Evolutionary conservation across 257 asterid genomes (phyloP), one percentile per base, ranked within the genome.

Genomic region (Solanum chiquidenum): DNA sequence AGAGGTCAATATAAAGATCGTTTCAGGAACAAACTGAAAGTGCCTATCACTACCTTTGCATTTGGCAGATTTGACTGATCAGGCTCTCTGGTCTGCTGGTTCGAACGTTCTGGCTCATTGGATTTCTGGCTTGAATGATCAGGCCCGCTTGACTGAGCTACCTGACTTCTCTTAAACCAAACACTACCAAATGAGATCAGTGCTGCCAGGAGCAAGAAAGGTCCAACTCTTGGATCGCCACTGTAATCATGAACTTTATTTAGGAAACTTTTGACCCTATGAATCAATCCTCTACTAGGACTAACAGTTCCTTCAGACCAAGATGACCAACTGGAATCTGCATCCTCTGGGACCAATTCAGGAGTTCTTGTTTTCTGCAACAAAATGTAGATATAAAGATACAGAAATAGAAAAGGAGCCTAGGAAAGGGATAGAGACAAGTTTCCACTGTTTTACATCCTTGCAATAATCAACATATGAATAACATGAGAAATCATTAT

Each of bases 191-290:
- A 94, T 21, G 96, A 92, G 93, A 96, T 90, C 89, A 94, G 82
- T 68, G 99, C 98, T 76, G 72, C 92, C 94, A 97, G 90, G 72
- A 97, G 98, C 92, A 97, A 88, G 66, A 90, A 79, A 31, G 99
- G 99, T 12, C 99, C 99, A 35, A 97, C 92, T 85, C 98, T 93
- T 12, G 99, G 99, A 90, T 97, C 99, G 27, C 90, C 91, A 3
- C 93, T 90, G 90, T 91, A 84, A 91, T 94, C 94, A 25, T 88
- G 88, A 62, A 91, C 37, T 87, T 85, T 87, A 62, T 91, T 77
- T 60, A 90, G 29, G 85, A 94, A 74, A 88, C 87, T 88, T 29
- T 82, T 89, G 86, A 90, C 89, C 90, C 88, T 60, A 64, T 89
- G 92, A 86, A 89, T 93, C 90, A 94, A 44, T 89, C 62, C 93